Evolutionary conservation across 163 green algal species (phyloP).

Genomic region (Coccomyxa subellipsoidea): DNA sequence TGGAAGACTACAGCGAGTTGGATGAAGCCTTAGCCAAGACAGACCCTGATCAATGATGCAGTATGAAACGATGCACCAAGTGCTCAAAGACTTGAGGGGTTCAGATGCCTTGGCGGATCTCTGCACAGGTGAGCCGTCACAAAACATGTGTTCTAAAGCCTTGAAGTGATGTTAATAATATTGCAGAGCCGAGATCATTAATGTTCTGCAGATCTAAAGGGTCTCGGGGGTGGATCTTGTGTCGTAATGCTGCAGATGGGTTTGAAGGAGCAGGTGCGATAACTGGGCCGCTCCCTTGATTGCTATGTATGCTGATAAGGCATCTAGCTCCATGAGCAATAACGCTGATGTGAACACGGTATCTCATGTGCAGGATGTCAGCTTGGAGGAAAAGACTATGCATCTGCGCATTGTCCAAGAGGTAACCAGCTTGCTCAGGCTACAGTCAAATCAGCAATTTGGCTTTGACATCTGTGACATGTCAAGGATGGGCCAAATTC

Average conservation of each 20-base stretch:
- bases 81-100: neutral
- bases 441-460: too few relatives aligned
- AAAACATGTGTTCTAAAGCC: neutral
- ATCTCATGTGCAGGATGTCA: neutral
- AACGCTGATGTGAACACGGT: too few relatives aligned
- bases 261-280: neutral
- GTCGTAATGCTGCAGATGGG: neutral
- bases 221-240: neutral
- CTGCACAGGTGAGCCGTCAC: neutral
- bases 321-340: too few relatives aligned
- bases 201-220: neutral
- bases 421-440: neutral
- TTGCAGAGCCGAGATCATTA: neutral
- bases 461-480: neutral
- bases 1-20: constrained; percentile 72
- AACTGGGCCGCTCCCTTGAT: too few relatives aligned
- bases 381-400: neutral
- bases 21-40: constrained; percentile 4
- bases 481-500: neutral
- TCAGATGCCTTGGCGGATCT: neutral
- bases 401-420: neutral
- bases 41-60: neutral
- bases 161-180: too few relatives aligned
- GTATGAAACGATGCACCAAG: neutral
- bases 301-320: too few relatives aligned